Evolutionary conservation across 2,329 filamentous ascomycete species (phyloP).

Genomic region (Pestalotiopsis sp.): DNA sequence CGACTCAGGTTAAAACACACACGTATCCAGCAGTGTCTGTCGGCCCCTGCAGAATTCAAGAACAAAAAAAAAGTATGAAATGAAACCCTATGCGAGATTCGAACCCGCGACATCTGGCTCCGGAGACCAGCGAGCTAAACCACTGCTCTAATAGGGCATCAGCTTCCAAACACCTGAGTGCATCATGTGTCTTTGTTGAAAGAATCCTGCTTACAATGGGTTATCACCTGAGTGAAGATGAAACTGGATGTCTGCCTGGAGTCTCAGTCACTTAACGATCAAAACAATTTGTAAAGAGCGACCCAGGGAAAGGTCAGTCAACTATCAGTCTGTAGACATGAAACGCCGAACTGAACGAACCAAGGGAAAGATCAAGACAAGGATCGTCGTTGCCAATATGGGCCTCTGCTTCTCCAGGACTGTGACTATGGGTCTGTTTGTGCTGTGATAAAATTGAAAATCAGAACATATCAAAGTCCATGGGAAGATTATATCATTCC

Average conservation of each 20-base stretch:
- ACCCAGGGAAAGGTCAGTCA: neutral
- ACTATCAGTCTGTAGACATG: neutral
- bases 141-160: constrained; percentile 6
- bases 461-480: no score
- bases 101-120: constrained; percentile 7
- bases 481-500: no score
- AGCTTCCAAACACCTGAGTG: neutral
- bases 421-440: no score
- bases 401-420: no score
- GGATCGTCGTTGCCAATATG: no score
- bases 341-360: no score
- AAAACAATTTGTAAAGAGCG: neutral
- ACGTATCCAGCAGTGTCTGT: no score
- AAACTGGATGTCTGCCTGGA: neutral
- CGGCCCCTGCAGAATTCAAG: neutral
- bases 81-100: constrained; percentile 8
- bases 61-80: neutral
- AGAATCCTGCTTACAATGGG: neutral
- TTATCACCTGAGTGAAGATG: neutral
- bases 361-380: no score
- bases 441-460: no score
- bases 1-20: no score
- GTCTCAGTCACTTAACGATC: neutral
- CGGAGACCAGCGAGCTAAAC: constrained; percentile 12
- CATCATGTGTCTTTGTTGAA: neutral